Evolutionary conservation across 495 filamentous ascomycete genomes (phyloP).

Genomic region (Evansstolkia leycettana): DNA sequence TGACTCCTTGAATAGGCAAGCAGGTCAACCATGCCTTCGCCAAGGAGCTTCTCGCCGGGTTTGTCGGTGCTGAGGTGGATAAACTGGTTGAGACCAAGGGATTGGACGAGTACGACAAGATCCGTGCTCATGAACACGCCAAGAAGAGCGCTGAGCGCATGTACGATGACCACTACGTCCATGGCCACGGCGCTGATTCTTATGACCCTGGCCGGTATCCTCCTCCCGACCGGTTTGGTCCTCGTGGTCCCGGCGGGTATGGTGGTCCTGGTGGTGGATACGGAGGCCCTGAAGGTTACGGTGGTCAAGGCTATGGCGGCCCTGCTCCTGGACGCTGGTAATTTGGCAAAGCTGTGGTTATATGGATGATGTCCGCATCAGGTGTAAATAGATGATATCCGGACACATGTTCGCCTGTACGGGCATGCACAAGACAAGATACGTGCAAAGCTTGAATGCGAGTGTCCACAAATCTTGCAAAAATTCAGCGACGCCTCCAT

Average conservation of each 20-base stretch:
- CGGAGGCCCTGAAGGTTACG: conserved; percentile 2
- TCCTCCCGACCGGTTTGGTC: conserved; percentile 17
- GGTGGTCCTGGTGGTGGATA: conserved; percentile 1
- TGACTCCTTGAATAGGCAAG: conserved; percentile 40
- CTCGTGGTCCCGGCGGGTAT: not conserved
- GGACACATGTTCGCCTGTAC: too few relatives aligned
- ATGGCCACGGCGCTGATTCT: conserved; percentile 25
- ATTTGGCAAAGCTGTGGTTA: too few relatives aligned
- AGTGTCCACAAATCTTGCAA: too few relatives aligned
- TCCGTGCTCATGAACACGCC: conserved; percentile 55
- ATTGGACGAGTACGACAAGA: conserved; percentile 52
- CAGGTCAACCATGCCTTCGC: conserved; percentile 58
- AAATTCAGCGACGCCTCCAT: too few relatives aligned
- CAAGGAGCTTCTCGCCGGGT: conserved; percentile 61
- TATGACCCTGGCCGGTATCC: conserved; percentile 30
- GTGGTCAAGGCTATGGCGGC: conserved; percentile 1
- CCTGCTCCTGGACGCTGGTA: not conserved
- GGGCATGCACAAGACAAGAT: too few relatives aligned
- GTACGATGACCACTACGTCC: conserved; percentile 49
- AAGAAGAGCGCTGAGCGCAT: conserved; percentile 50
- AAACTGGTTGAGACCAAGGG: conserved; percentile 72
- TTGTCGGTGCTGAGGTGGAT: conserved; percentile 66
- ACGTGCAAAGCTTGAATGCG: too few relatives aligned
- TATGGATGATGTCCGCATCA: too few relatives aligned
- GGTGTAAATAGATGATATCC: too few relatives aligned